Evolutionary conservation across 1,284 basidiomycete genomes (phyloP).

Genomic region (Apiotrichum laibachii): DNA sequence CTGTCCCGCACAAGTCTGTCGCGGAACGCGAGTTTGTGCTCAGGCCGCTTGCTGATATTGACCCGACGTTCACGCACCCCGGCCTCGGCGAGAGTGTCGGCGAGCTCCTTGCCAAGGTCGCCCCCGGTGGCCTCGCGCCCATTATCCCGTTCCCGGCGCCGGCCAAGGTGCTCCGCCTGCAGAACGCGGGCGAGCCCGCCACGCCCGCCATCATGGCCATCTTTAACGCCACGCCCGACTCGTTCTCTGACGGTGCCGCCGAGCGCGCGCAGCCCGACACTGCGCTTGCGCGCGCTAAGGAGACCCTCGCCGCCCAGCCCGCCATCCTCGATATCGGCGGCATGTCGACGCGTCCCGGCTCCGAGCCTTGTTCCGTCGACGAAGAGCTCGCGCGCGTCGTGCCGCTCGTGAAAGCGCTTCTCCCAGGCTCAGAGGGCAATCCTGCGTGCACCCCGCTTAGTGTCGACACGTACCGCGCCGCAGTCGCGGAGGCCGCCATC

Average conservation of each 20-base stretch:
- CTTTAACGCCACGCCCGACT: slow-evolving; percentile 92
- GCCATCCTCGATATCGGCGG: slow-evolving; percentile 91
- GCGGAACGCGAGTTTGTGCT: slow-evolving; percentile 89
- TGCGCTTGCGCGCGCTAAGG: slow-evolving; percentile 31
- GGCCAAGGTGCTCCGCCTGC: slow-evolving; percentile 58
- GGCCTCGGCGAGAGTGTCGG: slow-evolving; percentile 55
- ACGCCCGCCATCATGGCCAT: slow-evolving; percentile 74
- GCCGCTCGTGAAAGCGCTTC: slow-evolving; percentile 61
- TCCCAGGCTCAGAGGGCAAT: slow-evolving; percentile 7
- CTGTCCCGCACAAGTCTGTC: slow-evolving; percentile 79
- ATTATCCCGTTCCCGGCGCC: slow-evolving; percentile 43
- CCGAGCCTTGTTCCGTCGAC: slow-evolving; percentile 63
- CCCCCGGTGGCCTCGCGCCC: slow-evolving; percentile 60
- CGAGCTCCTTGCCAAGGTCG: slow-evolving; percentile 54
- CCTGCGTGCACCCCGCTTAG: slow-evolving; percentile 55
- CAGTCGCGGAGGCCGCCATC: slow-evolving; percentile 75
- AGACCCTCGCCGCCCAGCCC: slow-evolving; percentile 37
- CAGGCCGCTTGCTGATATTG: slow-evolving; percentile 71
- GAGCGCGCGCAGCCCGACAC: slow-evolving; percentile 29
- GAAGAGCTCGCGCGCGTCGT: slow-evolving; percentile 76
- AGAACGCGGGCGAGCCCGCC: slow-evolving; percentile 1
- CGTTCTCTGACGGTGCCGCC: slow-evolving; percentile 83
- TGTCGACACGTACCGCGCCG: slow-evolving; percentile 86
- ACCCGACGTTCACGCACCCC: slow-evolving; percentile 66
- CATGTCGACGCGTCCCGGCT: slow-evolving; percentile 79